A percentile compares a stretch with the other conserved stretches of the same genome.
Evolutionary conservation across 2,329 filamentous ascomycete genomes (phyloP).

Genomic region (Apiospora koreana): DNA sequence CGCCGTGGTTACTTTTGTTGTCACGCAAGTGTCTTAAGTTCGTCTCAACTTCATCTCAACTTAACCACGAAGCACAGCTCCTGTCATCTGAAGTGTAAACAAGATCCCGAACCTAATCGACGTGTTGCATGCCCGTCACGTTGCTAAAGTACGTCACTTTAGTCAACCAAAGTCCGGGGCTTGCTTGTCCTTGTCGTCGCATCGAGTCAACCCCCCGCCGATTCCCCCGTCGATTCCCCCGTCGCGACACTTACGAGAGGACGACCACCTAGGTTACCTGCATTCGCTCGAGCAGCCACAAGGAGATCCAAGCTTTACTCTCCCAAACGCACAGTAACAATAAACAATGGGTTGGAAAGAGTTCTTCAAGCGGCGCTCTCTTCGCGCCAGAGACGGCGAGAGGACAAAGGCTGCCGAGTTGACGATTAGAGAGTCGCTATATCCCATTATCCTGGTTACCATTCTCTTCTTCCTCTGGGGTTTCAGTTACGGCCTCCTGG

Average conservation of each 20-base stretch:
- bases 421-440: constrained; percentile 66
- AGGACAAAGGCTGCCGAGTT: constrained; percentile 60
- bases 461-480: constrained; percentile 67
- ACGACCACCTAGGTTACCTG: not conserved
- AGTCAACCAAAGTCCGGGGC: not conserved
- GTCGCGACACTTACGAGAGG: not conserved
- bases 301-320: not conserved
- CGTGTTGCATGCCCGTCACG: not conserved
- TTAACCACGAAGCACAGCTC: not conserved
- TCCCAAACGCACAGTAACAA: not conserved
- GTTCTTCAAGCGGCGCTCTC: constrained; percentile 46
- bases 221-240: not conserved
- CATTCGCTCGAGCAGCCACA: not conserved
- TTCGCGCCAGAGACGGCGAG: constrained; percentile 39
- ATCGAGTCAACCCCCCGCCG: not conserved
- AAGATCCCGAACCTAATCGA: not conserved
- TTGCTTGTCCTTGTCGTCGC: not conserved
- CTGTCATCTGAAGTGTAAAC: not conserved
- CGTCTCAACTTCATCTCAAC: not conserved
- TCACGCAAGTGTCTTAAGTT: not conserved
- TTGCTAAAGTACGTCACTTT: not conserved
- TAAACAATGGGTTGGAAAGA: constrained; percentile 43
- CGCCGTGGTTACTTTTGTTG: not conserved
- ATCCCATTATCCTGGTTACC: constrained; percentile 66
- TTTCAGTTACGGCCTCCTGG: constrained; percentile 57